Evolutionary conservation across 306 rosid genomes (phyloP).

Genomic region (Inga leiocalycina): DNA sequence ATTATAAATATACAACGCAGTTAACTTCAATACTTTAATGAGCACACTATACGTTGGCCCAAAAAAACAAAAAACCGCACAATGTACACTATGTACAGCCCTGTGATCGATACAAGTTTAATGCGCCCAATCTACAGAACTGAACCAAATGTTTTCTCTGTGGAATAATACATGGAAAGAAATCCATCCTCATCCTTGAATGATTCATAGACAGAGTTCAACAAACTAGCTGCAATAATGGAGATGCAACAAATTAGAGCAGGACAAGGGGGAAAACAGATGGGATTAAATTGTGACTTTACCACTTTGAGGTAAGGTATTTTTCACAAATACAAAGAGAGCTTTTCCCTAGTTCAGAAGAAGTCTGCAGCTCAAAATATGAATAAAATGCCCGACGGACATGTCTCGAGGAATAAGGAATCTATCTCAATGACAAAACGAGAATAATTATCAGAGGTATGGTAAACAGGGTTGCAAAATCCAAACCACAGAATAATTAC

Average conservation of each 20-base stretch:
- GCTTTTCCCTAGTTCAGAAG: slow-evolving; percentile 77
- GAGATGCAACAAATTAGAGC: slow-evolving; percentile 30
- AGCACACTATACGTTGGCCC: neutral
- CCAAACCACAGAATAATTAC: neutral
- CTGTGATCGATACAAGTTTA: neutral
- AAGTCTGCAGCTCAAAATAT: slow-evolving; percentile 75
- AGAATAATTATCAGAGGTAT: neutral
- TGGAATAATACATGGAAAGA: too few species aligned
- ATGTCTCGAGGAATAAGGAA: slow-evolving; percentile 88
- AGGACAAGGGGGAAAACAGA: neutral
- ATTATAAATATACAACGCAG: neutral
- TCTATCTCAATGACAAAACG: slow-evolving; percentile 40
- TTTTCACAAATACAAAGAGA: too few species aligned
- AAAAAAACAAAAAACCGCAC: too few species aligned
- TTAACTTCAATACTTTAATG: too few species aligned
- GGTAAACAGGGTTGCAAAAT: slow-evolving; percentile 12
- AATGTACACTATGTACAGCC: neutral
- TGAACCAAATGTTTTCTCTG: too few species aligned
- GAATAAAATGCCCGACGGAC: slow-evolving; percentile 85
- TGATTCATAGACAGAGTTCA: too few species aligned
- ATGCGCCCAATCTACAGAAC: too few species aligned
- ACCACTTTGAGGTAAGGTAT: slow-evolving; percentile 83
- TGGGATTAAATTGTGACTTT: slow-evolving; percentile 17
- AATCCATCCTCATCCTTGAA: too few species aligned
- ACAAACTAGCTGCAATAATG: slow-evolving; percentile 48